Conservation (phyloP, 1,284 basidiomycete genomes). For the Cutaneotrichosporon sp. region DNA sequence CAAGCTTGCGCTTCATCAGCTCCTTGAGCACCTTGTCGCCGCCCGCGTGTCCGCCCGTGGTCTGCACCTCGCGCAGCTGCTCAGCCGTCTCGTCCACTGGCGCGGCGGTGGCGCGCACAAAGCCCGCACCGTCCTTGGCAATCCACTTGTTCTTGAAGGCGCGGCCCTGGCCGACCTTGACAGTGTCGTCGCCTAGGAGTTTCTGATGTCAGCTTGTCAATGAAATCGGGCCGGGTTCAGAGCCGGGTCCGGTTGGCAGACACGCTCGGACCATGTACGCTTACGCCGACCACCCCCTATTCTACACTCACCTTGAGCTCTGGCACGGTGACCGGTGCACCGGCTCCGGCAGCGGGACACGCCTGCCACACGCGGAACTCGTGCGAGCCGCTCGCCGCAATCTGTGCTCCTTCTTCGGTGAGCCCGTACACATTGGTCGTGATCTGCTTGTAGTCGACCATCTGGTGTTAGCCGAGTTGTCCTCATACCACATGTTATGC, state of each 20-base stretch:
- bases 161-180: constrained; percentile 85
- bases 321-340: constrained; percentile 63
- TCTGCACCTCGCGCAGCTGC: constrained; percentile 72
- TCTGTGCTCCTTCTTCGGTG: constrained; percentile 76
- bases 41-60: constrained; percentile 63
- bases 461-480: constrained; percentile 57
- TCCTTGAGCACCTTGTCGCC: constrained; percentile 74
- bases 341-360: constrained; percentile 69
- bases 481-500: not conserved
- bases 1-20: constrained; percentile 86
- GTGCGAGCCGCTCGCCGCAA: constrained; percentile 80
- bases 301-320: constrained; percentile 59
- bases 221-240: no score
- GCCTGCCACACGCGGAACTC: constrained; percentile 88
- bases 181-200: constrained; percentile 70
- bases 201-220: constrained; percentile 6
- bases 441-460: constrained; percentile 78
- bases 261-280: not conserved
- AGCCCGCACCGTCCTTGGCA: constrained; percentile 80
- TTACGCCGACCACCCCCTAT: not conserved
- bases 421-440: constrained; percentile 71
- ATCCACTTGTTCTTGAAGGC: constrained; percentile 99
- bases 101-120: constrained; percentile 68
- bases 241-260: no score
- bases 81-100: constrained; percentile 72